Evolutionary conservation across 305 asterid species (phyloP).

Genomic region (Solanum hybrid): DNA sequence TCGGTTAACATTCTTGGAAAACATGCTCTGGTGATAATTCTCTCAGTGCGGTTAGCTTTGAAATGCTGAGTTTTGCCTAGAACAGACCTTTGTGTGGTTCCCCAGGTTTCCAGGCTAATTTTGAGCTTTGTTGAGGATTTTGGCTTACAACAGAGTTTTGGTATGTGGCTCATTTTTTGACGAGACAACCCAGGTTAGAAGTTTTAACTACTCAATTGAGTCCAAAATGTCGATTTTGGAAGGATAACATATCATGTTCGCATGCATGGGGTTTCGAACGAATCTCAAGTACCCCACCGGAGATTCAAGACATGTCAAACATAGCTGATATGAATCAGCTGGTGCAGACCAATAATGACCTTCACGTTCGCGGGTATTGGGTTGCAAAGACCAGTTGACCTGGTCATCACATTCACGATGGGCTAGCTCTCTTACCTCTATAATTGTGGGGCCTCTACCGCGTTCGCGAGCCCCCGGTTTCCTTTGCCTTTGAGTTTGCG

Average conservation of each 20-base stretch:
- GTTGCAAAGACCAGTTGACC: neutral
- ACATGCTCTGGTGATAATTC: neutral
- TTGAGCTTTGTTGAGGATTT: neutral
- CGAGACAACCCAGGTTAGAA: neutral
- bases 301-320: neutral
- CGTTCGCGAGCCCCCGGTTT: rapidly evolving
- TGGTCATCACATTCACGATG: neutral
- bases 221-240: neutral
- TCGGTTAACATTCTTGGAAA: neutral
- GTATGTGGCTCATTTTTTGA: neutral
- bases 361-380: neutral
- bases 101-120: neutral
- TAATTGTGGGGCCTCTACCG: neutral
- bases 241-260: neutral
- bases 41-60: neutral
- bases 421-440: neutral
- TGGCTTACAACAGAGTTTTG: too few species aligned
- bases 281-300: neutral
- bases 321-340: too few species aligned
- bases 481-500: neutral
- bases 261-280: neutral
- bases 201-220: neutral
- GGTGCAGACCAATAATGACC: neutral
- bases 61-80: neutral
- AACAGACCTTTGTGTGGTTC: neutral